Evolutionary conservation across 257 asterid genomes (phyloP).

Genomic region (Catharanthus roseus): DNA sequence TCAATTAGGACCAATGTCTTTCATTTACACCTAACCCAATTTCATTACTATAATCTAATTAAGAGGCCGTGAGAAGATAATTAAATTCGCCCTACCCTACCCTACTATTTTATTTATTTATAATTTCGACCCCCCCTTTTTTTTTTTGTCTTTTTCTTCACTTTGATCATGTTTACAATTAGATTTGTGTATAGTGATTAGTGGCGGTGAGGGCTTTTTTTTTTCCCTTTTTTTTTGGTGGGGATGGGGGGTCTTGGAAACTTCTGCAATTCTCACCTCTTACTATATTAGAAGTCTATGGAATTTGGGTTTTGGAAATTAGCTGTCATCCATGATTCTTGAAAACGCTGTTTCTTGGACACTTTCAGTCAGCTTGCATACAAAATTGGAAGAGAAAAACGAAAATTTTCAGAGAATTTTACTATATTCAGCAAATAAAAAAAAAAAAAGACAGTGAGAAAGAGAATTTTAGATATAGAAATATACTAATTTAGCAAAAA

Average conservation of each 20-base stretch:
- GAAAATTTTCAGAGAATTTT: no score
- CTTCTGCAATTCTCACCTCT: conserved; percentile 10
- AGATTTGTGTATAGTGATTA: no score
- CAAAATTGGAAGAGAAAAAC: no score
- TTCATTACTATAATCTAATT: background rate
- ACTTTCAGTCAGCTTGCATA: background rate
- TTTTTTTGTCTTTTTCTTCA: background rate
- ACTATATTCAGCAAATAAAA: no score
- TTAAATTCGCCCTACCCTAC: no score
- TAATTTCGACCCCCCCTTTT: conserved; percentile 19
- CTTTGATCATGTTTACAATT: background rate
- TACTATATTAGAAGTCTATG: background rate
- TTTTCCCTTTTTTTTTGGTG: no score
- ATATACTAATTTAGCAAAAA: no score
- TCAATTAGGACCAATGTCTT: conserved; percentile 13
- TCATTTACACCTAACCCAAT: conserved; percentile 14
- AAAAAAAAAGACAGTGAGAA: no score
- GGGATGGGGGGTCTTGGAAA: background rate
- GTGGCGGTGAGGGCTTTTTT: no score
- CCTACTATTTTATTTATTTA: no score
- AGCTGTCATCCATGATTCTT: conserved; percentile 17
- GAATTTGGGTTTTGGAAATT: background rate
- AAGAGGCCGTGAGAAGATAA: background rate
- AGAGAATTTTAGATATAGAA: no score
- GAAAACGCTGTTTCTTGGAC: conserved; percentile 3